Conservation (phyloP, 305 asterid genomes). For the Solanum hybrid region DNA sequence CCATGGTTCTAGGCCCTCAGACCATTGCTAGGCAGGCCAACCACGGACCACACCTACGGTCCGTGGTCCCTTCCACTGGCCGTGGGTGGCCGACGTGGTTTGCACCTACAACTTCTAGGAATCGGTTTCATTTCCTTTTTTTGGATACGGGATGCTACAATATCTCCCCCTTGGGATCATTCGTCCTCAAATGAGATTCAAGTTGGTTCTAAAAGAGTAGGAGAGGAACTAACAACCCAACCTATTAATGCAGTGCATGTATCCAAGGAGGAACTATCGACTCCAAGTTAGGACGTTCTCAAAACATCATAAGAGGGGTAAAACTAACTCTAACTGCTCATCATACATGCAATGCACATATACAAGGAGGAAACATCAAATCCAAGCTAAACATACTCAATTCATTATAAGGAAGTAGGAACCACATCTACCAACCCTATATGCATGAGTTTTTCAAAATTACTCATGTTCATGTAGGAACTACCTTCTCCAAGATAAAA, state of each 20-base stretch:
- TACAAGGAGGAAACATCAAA: background rate
- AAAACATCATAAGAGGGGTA: background rate
- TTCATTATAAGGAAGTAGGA: background rate
- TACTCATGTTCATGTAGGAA: background rate
- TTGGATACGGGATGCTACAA: background rate
- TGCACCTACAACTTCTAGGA: background rate
- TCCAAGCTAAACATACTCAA: background rate
- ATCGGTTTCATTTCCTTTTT: background rate
- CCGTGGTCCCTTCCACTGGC: background rate
- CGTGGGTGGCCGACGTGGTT: background rate
- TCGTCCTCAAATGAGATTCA: no score
- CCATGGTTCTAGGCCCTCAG: background rate
- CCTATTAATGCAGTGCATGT: background rate
- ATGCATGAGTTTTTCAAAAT: background rate
- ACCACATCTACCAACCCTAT: background rate
- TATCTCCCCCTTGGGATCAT: background rate
- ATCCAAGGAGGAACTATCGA: background rate
- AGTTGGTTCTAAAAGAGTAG: background rate
- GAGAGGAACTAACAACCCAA: background rate
- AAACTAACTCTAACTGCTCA: background rate
- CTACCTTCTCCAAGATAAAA: background rate
- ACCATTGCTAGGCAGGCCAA: background rate
- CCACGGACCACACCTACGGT: background rate
- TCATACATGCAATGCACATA: background rate
- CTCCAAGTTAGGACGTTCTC: background rate